Percentiles rank a stretch among this genome's conserved stretches.
These are phyloP conservation scores for Paecilomyces sp. DNA, from an alignment of 2,329 filamentous ascomycete species.

Conservation along the genomic window DNA sequence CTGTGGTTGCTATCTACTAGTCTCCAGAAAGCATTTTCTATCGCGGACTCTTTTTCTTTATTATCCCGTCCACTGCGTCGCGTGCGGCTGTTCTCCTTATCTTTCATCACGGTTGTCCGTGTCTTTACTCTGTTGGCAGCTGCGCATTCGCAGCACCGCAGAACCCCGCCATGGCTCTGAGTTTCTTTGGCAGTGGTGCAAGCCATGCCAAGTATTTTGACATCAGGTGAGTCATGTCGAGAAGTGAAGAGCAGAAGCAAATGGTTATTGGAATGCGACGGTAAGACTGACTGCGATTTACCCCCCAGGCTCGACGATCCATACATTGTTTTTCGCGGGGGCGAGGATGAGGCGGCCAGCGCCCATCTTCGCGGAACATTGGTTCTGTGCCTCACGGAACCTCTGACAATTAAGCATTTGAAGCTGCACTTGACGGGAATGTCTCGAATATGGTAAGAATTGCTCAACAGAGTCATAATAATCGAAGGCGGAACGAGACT, in stretches of 20 bases:
- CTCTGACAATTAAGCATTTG: conserved; percentile 65
- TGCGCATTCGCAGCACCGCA: not conserved
- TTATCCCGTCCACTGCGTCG: not conserved
- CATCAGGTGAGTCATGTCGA: conserved; percentile 32
- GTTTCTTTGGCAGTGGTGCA: conserved; percentile 36
- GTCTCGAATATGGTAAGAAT: conserved; percentile 59
- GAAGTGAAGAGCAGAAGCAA: not conserved
- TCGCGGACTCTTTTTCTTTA: not conserved
- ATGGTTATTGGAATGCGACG: not conserved
- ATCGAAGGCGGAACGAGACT: not conserved
- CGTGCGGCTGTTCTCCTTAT: not conserved
- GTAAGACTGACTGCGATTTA: conserved; percentile 12
- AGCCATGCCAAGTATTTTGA: conserved; percentile 44
- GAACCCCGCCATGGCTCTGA: conserved; percentile 34
- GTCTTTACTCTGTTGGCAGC: not conserved
- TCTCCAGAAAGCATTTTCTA: not conserved
- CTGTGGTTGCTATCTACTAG: not conserved
- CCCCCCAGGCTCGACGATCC: conserved; percentile 62
- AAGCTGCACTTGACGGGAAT: conserved; percentile 65
- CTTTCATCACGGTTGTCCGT: not conserved
- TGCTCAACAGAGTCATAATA: no score
- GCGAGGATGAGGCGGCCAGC: conserved; percentile 66
- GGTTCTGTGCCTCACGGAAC: conserved; percentile 63
- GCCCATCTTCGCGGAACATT: conserved; percentile 67
- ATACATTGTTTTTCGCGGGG: conserved; percentile 71